These are phyloP conservation scores for Fraxinus anomala DNA, from an alignment of 257 asterid species.

Conservation along the genomic window DNA sequence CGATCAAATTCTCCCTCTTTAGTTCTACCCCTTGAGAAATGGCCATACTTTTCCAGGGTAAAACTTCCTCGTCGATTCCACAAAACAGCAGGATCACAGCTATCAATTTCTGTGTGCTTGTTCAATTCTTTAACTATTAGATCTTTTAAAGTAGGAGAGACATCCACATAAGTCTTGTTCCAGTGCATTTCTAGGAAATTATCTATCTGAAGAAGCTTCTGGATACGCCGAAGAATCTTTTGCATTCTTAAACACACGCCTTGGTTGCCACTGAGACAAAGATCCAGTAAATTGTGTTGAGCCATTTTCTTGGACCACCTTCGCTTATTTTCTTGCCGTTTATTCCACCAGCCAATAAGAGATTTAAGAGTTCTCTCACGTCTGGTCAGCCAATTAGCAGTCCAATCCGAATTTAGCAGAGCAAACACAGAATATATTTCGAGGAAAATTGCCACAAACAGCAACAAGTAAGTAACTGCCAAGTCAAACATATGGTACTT, in stretches of 20 bases:
- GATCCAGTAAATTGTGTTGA: slow-evolving; percentile 41
- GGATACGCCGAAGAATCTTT: slow-evolving; percentile 20
- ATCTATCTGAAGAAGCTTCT: slow-evolving; percentile 28
- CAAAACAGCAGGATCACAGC: slow-evolving; percentile 23
- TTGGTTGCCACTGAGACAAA: slow-evolving; percentile 36
- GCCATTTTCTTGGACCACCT: slow-evolving; percentile 55
- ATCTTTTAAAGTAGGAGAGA: slow-evolving; percentile 25
- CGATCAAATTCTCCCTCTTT: slow-evolving; percentile 41
- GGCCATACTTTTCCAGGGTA: slow-evolving; percentile 16
- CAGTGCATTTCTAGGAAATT: slow-evolving; percentile 40
- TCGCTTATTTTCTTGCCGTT: slow-evolving; percentile 9
- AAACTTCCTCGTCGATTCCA: slow-evolving; percentile 31
- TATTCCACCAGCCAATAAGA: slow-evolving; percentile 3
- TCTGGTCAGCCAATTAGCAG: slow-evolving; percentile 31
- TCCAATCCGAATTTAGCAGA: slow-evolving; percentile 44
- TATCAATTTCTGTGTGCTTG: not conserved
- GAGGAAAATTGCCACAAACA: slow-evolving; percentile 37
- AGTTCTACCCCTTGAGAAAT: slow-evolving; percentile 19
- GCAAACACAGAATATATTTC: slow-evolving; percentile 34
- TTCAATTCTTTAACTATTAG: slow-evolving; percentile 27
- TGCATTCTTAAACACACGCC: slow-evolving; percentile 3
- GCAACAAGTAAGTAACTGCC: slow-evolving; percentile 40
- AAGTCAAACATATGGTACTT: slow-evolving; percentile 31
- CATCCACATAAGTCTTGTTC: slow-evolving; percentile 35
- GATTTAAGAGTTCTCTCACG: not conserved